Percentiles rank a stretch among this genome's conserved stretches.
Evolutionary conservation across 306 rosid genomes (phyloP).

Genomic region (Lathyrus tuberosus): DNA sequence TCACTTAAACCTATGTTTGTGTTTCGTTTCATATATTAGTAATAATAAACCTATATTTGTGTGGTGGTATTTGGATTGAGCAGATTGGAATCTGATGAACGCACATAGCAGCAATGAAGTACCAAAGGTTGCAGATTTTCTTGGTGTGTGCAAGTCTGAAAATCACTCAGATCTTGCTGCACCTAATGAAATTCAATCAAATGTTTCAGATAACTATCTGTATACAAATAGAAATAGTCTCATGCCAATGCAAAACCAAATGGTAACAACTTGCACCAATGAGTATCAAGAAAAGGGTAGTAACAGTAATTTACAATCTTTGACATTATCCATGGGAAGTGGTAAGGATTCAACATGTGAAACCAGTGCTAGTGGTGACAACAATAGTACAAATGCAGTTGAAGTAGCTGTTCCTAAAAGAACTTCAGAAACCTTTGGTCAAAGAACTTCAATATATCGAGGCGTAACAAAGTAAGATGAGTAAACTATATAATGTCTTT

Average conservation of each 20-base stretch:
- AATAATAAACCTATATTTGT: background rate
- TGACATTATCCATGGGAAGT: conserved; percentile 94
- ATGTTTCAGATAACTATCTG: conserved; percentile 63
- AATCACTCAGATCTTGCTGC: conserved; percentile 76
- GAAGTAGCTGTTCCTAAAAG: conserved; percentile 75
- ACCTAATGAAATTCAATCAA: conserved; percentile 57
- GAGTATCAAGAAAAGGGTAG: conserved; percentile 72
- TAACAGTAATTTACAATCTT: conserved; percentile 63
- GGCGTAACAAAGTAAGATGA: conserved; percentile 78
- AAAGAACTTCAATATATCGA: conserved; percentile 96
- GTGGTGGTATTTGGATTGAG: background rate
- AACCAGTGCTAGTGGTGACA: conserved; percentile 50
- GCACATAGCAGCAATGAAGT: conserved; percentile 58
- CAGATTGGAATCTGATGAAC: conserved; percentile 87
- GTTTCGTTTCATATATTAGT: background rate
- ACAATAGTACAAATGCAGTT: conserved; percentile 47
- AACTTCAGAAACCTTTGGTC: conserved; percentile 88
- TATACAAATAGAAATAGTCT: conserved; percentile 50
- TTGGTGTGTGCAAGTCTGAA: conserved; percentile 84
- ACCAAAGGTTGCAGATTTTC: conserved; percentile 97
- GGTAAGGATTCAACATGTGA: conserved; percentile 78
- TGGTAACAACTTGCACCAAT: conserved; percentile 48
- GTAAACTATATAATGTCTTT: background rate
- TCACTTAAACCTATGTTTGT: background rate
- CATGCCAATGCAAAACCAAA: conserved; percentile 59